These are phyloP conservation scores for Grosmannia serpens DNA, from an alignment of 2,329 filamentous ascomycete genomes.

Conservation along the genomic window DNA sequence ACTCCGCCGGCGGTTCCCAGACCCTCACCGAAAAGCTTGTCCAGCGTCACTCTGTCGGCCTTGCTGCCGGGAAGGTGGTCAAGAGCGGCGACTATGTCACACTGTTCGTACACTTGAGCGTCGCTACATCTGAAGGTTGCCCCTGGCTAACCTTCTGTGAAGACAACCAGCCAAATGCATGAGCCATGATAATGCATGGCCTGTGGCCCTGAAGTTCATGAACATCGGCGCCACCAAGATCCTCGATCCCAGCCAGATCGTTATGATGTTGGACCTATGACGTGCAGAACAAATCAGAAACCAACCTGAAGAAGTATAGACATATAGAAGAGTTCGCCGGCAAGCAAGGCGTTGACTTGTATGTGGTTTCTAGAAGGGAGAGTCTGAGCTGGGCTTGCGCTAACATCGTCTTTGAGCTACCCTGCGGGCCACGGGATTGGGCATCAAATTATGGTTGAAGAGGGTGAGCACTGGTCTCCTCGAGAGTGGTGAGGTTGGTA, in stretches of 20 bases:
- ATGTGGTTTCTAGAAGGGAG: not conserved
- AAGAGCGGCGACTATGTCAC: slow-evolving; percentile 75
- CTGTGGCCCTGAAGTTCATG: slow-evolving; percentile 54
- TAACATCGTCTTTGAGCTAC: slow-evolving; percentile 27
- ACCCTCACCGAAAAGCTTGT: slow-evolving; percentile 91
- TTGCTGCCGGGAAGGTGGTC: slow-evolving; percentile 64
- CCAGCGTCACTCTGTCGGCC: slow-evolving; percentile 66
- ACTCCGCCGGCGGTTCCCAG: slow-evolving; percentile 38
- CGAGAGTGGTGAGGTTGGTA: slow-evolving; percentile 76
- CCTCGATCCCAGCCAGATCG: slow-evolving; percentile 59
- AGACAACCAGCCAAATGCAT: slow-evolving; percentile 41
- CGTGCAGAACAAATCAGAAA: slow-evolving; percentile 68
- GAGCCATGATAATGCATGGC: slow-evolving; percentile 56
- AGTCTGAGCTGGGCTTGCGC: not conserved
- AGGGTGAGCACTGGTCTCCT: slow-evolving; percentile 61
- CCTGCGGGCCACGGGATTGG: slow-evolving; percentile 37
- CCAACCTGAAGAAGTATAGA: slow-evolving; percentile 72
- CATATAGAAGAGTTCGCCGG: slow-evolving; percentile 74
- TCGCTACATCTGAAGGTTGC: not conserved
- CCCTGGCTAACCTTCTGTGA: not conserved
- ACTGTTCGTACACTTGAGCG: slow-evolving; percentile 42
- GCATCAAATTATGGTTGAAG: slow-evolving; percentile 87
- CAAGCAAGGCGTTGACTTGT: slow-evolving; percentile 62
- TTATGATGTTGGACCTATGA: slow-evolving; percentile 83
- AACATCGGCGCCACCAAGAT: slow-evolving; percentile 67